phyloP scores from a whole-genome alignment of 1,139 yeast genomes.

The Suzukiozyma palmioleophila region DNA sequence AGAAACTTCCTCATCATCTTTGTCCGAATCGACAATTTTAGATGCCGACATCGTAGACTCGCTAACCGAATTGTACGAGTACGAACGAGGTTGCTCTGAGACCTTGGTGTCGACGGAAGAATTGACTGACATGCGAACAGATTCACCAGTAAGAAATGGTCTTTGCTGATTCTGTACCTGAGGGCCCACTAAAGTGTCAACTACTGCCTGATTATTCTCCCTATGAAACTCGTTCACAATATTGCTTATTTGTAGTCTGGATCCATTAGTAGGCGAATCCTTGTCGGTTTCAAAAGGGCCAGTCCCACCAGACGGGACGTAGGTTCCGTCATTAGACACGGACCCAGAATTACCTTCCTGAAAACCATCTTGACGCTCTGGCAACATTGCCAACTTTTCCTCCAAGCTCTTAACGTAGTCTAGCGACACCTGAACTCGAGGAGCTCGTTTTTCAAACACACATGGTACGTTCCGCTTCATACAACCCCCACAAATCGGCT shows the following conservation, averaged over 20 bases:
- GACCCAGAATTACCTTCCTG: too few species aligned
- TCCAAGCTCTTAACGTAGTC: slow-evolving; percentile 7
- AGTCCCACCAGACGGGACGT: not conserved
- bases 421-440: slow-evolving; percentile 6
- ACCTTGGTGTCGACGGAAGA: too few species aligned
- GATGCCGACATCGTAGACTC: not conserved
- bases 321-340: not conserved
- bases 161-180: too few species aligned
- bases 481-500: slow-evolving; percentile 8
- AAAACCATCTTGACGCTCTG: too few species aligned
- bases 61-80: not conserved
- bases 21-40: not conserved
- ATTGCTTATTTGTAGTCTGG: too few species aligned
- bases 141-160: too few species aligned
- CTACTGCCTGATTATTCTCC: too few species aligned
- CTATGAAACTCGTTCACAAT: too few species aligned
- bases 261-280: too few species aligned
- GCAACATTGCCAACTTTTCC: slow-evolving; percentile 3
- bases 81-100: not conserved
- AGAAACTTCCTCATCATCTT: slow-evolving; percentile 4
- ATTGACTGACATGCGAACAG: too few species aligned
- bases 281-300: too few species aligned
- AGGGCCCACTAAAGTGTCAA: too few species aligned
- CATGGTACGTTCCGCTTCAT: slow-evolving; percentile 6
- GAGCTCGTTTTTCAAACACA: slow-evolving; percentile 6